Conservation (phyloP, 768 basidiomycete species). For the Cystofilobasidium bisporidii region DNA sequence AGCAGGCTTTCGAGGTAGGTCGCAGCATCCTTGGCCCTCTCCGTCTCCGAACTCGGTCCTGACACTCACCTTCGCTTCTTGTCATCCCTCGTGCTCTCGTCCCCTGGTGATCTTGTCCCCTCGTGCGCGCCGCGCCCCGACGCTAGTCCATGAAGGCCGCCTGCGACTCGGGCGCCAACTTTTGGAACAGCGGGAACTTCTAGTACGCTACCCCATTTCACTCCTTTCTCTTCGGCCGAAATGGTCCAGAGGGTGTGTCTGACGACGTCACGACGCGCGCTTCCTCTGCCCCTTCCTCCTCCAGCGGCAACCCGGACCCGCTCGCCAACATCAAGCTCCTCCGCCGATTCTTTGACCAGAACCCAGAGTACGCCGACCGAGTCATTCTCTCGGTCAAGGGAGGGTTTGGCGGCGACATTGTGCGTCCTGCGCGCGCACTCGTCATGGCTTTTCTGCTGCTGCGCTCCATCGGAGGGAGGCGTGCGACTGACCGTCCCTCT, state of each 20-base stretch:
- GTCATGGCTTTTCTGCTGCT: background rate
- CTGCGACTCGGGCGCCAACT: conserved; percentile 36
- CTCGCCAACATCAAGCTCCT: conserved; percentile 48
- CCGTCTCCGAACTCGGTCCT: too few species aligned
- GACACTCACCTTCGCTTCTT: too few species aligned
- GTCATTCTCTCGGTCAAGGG: conserved; percentile 50
- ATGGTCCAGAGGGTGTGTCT: too few species aligned
- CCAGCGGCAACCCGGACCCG: conserved; percentile 18
- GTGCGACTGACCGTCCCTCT: background rate
- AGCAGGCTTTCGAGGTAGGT: conserved; percentile 32
- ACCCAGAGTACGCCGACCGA: conserved; percentile 44
- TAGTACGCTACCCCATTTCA: too few species aligned
- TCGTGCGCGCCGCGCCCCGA: too few species aligned
- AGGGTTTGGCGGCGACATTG: conserved; percentile 20
- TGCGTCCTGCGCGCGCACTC: background rate
- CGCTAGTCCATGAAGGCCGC: conserved; percentile 51
- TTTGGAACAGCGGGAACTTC: conserved; percentile 48
- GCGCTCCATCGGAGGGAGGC: too few species aligned
- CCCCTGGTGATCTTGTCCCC: too few species aligned
- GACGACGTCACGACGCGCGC: too few species aligned
- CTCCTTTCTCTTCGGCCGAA: too few species aligned
- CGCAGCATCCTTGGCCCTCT: too few species aligned
- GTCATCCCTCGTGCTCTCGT: too few species aligned
- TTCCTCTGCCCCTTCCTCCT: conserved; percentile 28
- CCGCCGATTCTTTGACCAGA: conserved; percentile 47